Evolutionary conservation across 768 basidiomycete genomes (phyloP), one percentile per base, ranked within the genome.

Genomic region (Daedalea quercina): DNA sequence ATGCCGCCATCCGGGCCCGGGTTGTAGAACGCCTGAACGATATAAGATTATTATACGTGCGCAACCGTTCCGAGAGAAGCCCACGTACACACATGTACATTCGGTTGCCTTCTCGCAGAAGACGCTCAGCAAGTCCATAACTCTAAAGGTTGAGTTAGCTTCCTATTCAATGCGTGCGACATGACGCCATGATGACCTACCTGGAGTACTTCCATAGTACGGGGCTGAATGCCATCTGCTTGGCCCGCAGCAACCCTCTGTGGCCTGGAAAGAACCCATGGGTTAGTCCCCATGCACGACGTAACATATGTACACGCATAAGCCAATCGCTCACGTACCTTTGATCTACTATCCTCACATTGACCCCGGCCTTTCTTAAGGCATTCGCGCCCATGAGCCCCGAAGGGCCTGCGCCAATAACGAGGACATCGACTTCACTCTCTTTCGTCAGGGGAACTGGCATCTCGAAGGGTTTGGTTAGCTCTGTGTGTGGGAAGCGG

Each of bases 331-430:
- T 40, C 8, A 8, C 53, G 53, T 54, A 81, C 85, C 73, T 82
- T 63, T 81, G 69, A 62, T 87, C 84, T 37, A 87, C 64, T 35
- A 87, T 77, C 9, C 78, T 72, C 22, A 84, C 78, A 33, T 76
- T 74, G 31, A 85, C 67, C 0, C 82, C 82, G 8, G 80, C 79
- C 41, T 62, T 73, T 9, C 73, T 76, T 31, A 87, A 73, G 2
- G 76, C 82, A 61, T 84, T 82, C 23, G 79, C 79, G 54, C 81
- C 84, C 84, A 90, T 87, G 2, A 88, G 64, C 2, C 87, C 80
- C 1, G 75, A 70, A 2, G 77, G 77, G 7, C 82, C 83, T 3
- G 83, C 83, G 22, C 83, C 83, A 53, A 84, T 70, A 48, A 85
- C 67, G 54, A 85, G 72, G 19, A 84, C 82, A 62, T 85, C 82